Conservation (phyloP, 2,329 filamentous ascomycete species). For the Ascosphaera aggregata region DNA sequence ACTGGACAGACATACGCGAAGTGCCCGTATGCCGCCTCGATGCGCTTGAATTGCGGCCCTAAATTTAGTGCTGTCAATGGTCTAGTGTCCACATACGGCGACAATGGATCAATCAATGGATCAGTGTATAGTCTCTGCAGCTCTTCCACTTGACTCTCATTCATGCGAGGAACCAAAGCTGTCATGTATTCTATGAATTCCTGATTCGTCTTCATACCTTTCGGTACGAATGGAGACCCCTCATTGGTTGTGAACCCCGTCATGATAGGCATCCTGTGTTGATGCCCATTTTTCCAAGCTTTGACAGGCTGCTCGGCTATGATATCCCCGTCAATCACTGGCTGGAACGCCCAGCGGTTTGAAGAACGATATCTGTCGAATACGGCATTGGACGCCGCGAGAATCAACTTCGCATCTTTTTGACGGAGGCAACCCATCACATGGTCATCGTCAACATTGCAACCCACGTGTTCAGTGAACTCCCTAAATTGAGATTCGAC, state of each 20-base stretch:
- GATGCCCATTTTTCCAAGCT: conserved; percentile 31
- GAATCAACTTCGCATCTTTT: conserved; percentile 14
- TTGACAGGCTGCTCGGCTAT: conserved; percentile 34
- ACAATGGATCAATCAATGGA: conserved; percentile 20
- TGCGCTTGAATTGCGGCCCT: conserved; percentile 28
- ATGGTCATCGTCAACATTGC: conserved; percentile 9
- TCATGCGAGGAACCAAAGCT: conserved; percentile 34
- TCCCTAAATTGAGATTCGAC: conserved; percentile 23
- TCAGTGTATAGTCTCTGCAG: conserved; percentile 41
- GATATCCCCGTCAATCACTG: conserved; percentile 38
- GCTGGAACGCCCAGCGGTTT: conserved; percentile 38
- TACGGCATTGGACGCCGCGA: conserved; percentile 18
- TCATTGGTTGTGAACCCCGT: conserved; percentile 52
- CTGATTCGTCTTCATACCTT: conserved; percentile 20
- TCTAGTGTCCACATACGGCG: conserved; percentile 18
- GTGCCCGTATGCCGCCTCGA: conserved; percentile 25
- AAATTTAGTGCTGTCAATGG: conserved; percentile 10
- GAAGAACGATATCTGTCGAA: conserved; percentile 25
- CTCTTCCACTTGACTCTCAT: conserved; percentile 25
- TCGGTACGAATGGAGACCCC: conserved; percentile 39
- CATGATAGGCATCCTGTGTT: conserved; percentile 36
- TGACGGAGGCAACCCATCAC: conserved; percentile 21
- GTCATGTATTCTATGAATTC: conserved; percentile 39
- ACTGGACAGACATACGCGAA: conserved; percentile 27
- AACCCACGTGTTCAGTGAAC: conserved; percentile 17